Percentiles rank a stretch among this genome's conserved stretches.
Conservation (phyloP, 2,329 filamentous ascomycete species). For the Alternaria sp. region DNA sequence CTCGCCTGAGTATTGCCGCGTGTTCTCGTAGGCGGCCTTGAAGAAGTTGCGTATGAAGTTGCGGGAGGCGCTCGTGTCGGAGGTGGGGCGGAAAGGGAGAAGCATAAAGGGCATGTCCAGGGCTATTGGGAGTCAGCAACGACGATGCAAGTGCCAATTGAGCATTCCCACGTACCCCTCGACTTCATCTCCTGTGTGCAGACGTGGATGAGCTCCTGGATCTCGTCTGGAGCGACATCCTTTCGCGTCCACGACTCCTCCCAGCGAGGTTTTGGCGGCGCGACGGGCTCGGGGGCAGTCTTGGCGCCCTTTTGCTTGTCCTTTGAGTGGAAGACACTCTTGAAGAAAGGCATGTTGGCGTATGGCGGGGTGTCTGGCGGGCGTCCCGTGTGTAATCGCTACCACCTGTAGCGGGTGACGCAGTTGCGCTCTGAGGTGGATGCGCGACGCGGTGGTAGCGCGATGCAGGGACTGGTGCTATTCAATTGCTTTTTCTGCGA, state of each 20-base stretch:
- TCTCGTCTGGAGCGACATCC: conserved; percentile 85
- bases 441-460: conserved; percentile 23
- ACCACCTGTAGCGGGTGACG: conserved; percentile 21
- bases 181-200: conserved; percentile 94
- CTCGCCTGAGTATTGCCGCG: conserved; percentile 69
- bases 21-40: conserved; percentile 69
- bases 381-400: conserved; percentile 26
- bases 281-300: conserved; percentile 35
- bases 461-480: conserved; percentile 26
- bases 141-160: background rate
- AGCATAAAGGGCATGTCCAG: conserved; percentile 92
- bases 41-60: conserved; percentile 95
- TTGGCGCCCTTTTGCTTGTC: conserved; percentile 45
- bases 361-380: conserved; percentile 29
- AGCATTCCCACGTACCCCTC: conserved; percentile 70
- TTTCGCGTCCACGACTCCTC: conserved; percentile 87
- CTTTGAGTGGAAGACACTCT: conserved; percentile 50
- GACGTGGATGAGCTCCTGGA: conserved; percentile 83
- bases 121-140: conserved; percentile 60
- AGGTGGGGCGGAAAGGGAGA: conserved; percentile 90
- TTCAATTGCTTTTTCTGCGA: conserved; percentile 21
- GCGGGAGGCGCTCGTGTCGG: conserved; percentile 88
- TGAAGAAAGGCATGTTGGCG: conserved; percentile 49
- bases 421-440: conserved; percentile 15
- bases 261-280: conserved; percentile 77